A percentile compares a stretch with the other conserved stretches of the same genome.
phyloP scores from a whole-genome alignment of 139 green algal genomes.

The Eudorina sp. region DNA sequence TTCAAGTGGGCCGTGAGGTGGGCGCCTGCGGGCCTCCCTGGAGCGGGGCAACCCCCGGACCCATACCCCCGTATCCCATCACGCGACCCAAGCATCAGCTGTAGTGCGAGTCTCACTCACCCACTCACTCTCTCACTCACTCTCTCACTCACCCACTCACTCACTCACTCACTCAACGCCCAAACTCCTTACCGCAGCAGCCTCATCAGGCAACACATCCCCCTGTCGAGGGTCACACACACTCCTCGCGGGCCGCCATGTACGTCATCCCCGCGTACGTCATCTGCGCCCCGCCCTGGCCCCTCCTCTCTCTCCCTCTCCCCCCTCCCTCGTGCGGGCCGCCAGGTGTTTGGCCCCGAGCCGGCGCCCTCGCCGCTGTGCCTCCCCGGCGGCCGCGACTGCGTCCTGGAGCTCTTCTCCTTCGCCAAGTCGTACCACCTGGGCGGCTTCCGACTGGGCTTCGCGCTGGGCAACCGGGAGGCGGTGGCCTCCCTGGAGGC shows the following conservation, averaged over 20 bases:
- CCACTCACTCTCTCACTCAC: background rate
- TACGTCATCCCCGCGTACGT: no score
- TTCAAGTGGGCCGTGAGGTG: no score
- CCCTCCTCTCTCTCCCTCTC: background rate
- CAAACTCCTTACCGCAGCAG: background rate
- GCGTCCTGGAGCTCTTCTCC: slow-evolving; percentile 68
- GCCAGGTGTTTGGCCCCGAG: slow-evolving; percentile 58
- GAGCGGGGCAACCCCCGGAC: no score
- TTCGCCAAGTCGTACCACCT: slow-evolving; percentile 67
- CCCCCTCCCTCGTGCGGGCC: background rate
- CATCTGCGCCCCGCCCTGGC: background rate
- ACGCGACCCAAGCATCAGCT: no score
- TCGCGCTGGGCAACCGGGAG: slow-evolving; percentile 60
- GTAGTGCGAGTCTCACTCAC: no score
- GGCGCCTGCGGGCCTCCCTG: no score
- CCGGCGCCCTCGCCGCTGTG: slow-evolving; percentile 57
- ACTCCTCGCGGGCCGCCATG: no score
- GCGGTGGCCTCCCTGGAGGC: slow-evolving; percentile 64
- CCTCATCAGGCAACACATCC: background rate
- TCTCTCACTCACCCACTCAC: background rate
- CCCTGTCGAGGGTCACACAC: no score
- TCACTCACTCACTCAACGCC: background rate
- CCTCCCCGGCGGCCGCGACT: slow-evolving; percentile 53
- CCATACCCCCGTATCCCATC: no score
- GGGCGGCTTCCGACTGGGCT: slow-evolving; percentile 65